These are phyloP conservation scores for Agaricus bisporus DNA, from an alignment of 768 basidiomycete genomes.

Conservation along the genomic window DNA sequence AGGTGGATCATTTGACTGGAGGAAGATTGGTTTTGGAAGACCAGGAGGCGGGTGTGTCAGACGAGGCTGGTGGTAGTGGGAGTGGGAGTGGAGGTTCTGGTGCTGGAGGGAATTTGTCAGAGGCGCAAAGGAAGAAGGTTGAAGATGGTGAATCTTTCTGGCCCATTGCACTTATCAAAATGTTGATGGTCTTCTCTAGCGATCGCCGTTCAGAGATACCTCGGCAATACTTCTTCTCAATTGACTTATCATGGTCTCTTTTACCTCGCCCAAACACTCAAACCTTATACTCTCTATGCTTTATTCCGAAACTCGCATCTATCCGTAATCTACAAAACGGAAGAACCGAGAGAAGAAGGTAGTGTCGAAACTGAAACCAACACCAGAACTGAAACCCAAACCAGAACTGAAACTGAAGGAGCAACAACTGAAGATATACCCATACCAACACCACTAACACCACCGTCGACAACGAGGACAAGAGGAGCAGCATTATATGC, in stretches of 20 bases:
- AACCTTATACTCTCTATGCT: constrained; percentile 55
- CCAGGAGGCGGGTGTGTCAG: constrained; percentile 9
- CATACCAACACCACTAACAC: neutral
- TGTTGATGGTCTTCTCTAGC: constrained; percentile 36
- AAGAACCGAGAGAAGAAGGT: constrained; percentile 3
- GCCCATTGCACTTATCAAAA: neutral
- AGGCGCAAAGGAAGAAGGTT: constrained; percentile 56
- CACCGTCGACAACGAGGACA: neutral
- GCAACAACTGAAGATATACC: neutral
- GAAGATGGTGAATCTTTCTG: constrained; percentile 52
- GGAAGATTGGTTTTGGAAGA: constrained; percentile 51
- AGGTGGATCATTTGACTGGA: constrained; percentile 68
- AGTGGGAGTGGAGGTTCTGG: constrained; percentile 16
- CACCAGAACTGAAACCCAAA: constrained; percentile 6
- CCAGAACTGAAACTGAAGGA: constrained; percentile 18
- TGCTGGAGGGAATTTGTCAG: constrained; percentile 31
- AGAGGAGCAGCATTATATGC: constrained; percentile 53
- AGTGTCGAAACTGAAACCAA: too few species aligned
- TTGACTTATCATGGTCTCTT: constrained; percentile 87
- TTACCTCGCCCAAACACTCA: constrained; percentile 62
- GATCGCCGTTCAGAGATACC: constrained; percentile 57
- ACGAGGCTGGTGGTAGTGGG: constrained; percentile 11
- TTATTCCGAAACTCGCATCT: constrained; percentile 90
- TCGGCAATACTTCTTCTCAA: constrained; percentile 72
- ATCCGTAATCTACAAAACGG: constrained; percentile 69